Conservation (phyloP, 257 asterid species). For the Haberlea rhodopensis region DNA sequence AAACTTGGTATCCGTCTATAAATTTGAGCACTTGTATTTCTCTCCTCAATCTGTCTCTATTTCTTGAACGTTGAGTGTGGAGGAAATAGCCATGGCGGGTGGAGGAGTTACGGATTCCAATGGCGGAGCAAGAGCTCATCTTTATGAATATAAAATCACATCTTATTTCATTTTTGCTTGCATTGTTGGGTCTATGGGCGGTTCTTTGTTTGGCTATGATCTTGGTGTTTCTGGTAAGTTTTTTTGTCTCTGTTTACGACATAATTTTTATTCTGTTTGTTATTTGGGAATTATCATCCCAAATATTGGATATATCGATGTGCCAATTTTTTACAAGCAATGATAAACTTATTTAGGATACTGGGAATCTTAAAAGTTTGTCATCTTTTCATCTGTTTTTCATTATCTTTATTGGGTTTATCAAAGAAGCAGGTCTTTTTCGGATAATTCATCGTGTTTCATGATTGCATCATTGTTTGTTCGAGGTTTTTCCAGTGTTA, state of each 20-base stretch:
- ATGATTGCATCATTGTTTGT: neutral
- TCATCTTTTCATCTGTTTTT: neutral
- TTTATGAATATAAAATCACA: constrained; percentile 65
- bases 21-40: too few relatives aligned
- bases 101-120: constrained; percentile 43
- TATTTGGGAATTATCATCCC: too few relatives aligned
- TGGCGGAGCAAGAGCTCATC: constrained; percentile 61
- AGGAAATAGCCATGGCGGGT: constrained; percentile 58
- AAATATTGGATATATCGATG: too few relatives aligned
- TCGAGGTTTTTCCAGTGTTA: neutral
- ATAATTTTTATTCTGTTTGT: too few relatives aligned
- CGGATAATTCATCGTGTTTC: neutral
- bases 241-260: too few relatives aligned
- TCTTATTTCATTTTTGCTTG: constrained; percentile 70
- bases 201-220: constrained; percentile 86
- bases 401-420: too few relatives aligned
- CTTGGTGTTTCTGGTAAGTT: constrained; percentile 92
- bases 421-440: neutral
- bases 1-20: too few relatives aligned
- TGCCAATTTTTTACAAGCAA: too few relatives aligned
- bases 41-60: too few relatives aligned
- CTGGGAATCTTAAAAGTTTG: neutral
- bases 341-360: too few relatives aligned
- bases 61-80: neutral
- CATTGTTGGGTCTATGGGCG: constrained; percentile 79